Conservation (phyloP, 306 rosid species). For the Castanopsis chinensis region DNA sequence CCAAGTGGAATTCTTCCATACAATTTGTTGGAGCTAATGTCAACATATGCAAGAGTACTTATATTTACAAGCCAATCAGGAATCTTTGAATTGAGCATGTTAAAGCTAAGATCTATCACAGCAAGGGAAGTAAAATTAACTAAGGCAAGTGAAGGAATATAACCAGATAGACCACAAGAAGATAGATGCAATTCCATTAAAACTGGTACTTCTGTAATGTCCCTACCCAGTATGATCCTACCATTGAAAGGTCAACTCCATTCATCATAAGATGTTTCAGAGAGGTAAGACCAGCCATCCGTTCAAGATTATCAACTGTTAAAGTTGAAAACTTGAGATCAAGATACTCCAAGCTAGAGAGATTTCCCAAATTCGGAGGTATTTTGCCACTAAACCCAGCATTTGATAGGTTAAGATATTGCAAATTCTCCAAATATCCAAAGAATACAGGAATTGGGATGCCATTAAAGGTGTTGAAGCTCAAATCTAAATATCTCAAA, state of each 20-base stretch:
- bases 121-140: slow-evolving; percentile 42
- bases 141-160: slow-evolving; percentile 16
- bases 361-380: slow-evolving; percentile 39
- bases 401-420: slow-evolving; percentile 40
- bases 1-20: slow-evolving; percentile 55
- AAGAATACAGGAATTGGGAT: slow-evolving; percentile 32
- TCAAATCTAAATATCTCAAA: slow-evolving; percentile 38
- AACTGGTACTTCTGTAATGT: slow-evolving; percentile 20
- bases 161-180: slow-evolving; percentile 11
- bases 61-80: slow-evolving; percentile 45
- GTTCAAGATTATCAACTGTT: slow-evolving; percentile 20
- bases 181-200: slow-evolving; percentile 39
- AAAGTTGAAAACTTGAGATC: slow-evolving; percentile 8
- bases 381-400: slow-evolving; percentile 36
- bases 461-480: slow-evolving; percentile 37
- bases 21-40: slow-evolving; percentile 6
- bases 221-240: slow-evolving; percentile 29
- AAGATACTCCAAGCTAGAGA: slow-evolving; percentile 36
- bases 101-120: slow-evolving; percentile 23
- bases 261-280: slow-evolving; percentile 39
- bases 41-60: slow-evolving; percentile 28
- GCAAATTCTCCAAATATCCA: slow-evolving; percentile 38
- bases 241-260: slow-evolving; percentile 34
- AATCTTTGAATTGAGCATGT: slow-evolving; percentile 28
- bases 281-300: slow-evolving; percentile 35